Conservation (phyloP, 164 flowering plant genomes). For the Macadamia tetraphylla region DNA sequence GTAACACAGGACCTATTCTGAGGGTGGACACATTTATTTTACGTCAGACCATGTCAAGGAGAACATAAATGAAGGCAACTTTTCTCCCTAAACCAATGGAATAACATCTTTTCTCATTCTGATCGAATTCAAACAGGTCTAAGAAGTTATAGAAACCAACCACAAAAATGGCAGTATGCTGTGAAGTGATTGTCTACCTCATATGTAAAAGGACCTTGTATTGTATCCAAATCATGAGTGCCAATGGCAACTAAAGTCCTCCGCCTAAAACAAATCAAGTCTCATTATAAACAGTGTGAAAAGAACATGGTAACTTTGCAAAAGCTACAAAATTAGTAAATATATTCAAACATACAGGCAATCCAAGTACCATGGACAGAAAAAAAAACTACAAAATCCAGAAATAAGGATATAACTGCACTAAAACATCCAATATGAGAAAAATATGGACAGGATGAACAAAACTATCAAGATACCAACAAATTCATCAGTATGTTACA, state of each 20-base stretch:
- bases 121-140: no score
- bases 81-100: no score
- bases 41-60: no score
- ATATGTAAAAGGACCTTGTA: conserved; percentile 76
- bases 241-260: conserved; percentile 95
- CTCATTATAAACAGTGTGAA: neutral
- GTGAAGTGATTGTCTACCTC: no score
- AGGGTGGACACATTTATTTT: no score
- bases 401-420: neutral
- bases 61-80: no score
- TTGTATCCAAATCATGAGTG: conserved; percentile 93
- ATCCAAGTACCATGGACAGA: neutral
- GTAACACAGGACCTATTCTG: no score
- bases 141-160: no score
- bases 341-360: neutral
- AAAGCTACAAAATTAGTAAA: neutral
- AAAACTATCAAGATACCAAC: no score
- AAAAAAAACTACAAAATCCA: neutral
- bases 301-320: neutral
- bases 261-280: conserved; percentile 40
- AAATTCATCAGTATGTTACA: no score
- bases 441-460: neutral
- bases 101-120: no score
- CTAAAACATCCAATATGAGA: neutral
- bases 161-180: no score